These are phyloP conservation scores for Coemansia sp. DNA, from an alignment of 192 early-diverging fungal genomes.

Conservation along the genomic window DNA sequence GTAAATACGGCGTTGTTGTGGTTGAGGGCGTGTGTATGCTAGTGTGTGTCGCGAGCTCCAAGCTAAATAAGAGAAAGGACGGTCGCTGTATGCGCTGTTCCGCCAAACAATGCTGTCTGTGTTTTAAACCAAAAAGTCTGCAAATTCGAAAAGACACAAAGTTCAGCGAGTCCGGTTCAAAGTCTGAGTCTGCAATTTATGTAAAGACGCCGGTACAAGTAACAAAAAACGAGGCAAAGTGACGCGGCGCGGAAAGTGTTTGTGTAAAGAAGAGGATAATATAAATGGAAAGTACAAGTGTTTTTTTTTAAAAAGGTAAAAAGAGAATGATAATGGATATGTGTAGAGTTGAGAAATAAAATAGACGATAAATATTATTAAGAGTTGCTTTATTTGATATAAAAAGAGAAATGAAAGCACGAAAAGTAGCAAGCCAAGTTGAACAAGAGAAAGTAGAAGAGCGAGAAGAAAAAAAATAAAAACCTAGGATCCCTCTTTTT, in stretches of 20 bases:
- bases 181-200: too few relatives aligned
- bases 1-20: background rate
- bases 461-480: constrained; percentile 6
- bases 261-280: background rate
- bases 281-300: constrained; percentile 1
- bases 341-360: constrained; percentile 13
- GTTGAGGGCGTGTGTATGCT: too few relatives aligned
- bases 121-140: too few relatives aligned
- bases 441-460: background rate
- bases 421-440: background rate
- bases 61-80: too few relatives aligned
- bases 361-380: constrained; percentile 9
- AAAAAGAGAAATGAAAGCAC: constrained; percentile 2
- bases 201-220: background rate
- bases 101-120: too few relatives aligned
- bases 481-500: background rate
- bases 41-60: background rate
- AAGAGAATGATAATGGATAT: constrained; percentile 1
- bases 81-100: too few relatives aligned
- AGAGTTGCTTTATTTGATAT: constrained; percentile 2
- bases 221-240: background rate
- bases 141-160: too few relatives aligned
- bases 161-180: too few relatives aligned
- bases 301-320: background rate
- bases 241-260: background rate